Evolutionary conservation across 495 filamentous ascomycete species (phyloP), one percentile per base, ranked within the genome.

Genomic region (Xylaria cubensis): DNA sequence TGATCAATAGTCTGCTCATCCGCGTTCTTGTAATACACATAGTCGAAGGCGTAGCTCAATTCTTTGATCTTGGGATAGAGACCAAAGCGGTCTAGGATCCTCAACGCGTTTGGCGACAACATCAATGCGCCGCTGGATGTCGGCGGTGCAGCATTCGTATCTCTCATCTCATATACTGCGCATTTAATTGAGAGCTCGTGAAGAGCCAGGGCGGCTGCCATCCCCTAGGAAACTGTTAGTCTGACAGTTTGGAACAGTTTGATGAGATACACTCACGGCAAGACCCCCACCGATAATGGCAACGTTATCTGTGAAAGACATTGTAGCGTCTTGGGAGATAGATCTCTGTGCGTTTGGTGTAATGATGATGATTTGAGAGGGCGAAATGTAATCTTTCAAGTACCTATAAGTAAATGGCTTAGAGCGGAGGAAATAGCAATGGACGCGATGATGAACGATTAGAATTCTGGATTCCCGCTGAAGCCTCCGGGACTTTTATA

Each of bases 61-160:
- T 46, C 9, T 3, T 19, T 74, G 61, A 87, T 74, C 8, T 75
- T 77, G 0, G 80, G 50, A 73, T 85, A 88, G 36, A 85, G 72
- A 12, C 79, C 84, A 1, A 87, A 64, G 19, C 56, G 21, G 48
- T 88, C 82, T 17, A 88, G 81, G 32, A 88, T 75, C 34, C 78
- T 80, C 1, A 88, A 78, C 0, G 83, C 82, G 58, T 89, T 87
- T 46, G 86, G 84, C 0, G 84, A 85, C 41, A 88, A 80, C 82
- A 85, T 86, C 61, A 89, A 76, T 1, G 85, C 86, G 15, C 87
- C 86, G 8, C 81, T 85, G 53, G 82, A 77, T 51, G 64, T 55
- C 24, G 12, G 21, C 19, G 64, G 17, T 0, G 64, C 46, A 39
- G 64, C 21, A 32, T 67, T 24, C 19, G 64, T 55, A 29, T 32